Evolutionary conservation across 2,329 filamentous ascomycete genomes (phyloP), one percentile per base, ranked within the genome.

Genomic region (Ophiocordyceps polyrhachis-furcata): DNA sequence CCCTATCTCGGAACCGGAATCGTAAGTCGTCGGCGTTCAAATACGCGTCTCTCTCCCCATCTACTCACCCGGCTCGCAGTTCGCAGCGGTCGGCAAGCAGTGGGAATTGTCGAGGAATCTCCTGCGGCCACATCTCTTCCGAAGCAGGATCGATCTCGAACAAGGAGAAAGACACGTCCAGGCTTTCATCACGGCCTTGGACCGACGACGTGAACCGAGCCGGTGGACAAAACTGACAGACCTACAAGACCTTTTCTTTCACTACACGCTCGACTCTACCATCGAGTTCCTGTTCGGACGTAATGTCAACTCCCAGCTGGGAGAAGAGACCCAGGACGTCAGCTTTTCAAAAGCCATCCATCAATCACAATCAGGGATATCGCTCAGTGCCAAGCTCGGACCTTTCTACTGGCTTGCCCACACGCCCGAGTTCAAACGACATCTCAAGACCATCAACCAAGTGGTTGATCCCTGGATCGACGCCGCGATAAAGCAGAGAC

Each of bases 401-500:
- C 61, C 61, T 41, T 53, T 64, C 43, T 68, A 68, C 52, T 70
- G 66, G 63, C 49, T 70, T 3, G 56, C 66, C 14, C 60, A 63
- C 25, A 59, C 76, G 2, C 64, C 73, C 43, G 70, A 74, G 2
- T 84, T 85, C 57, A 67, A 65, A 48, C 70, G 74, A 46, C 73
- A 79, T 8, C 78, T 83, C 44, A 68, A 71, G 29, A 63, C 69
- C n/a, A 71, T 85, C 58, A 74, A 86, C 54, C 58, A 69, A 8
- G 86, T 85, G 55, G 71, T 83, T n/a, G 69, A 75, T 50, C 70
- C 69, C 17, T 83, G 74, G 56, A 80, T 85, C 49, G 70, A 74
- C 43, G 66, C 44, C 67, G 76, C 11, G 61, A 81, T 46, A 57
- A 63, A 41, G 14, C 42, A 43, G 29, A 25, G 41, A 7, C 9